Evolutionary conservation across 352 stramenopile species (phyloP).

Genomic region (Pythium inflatum): DNA sequence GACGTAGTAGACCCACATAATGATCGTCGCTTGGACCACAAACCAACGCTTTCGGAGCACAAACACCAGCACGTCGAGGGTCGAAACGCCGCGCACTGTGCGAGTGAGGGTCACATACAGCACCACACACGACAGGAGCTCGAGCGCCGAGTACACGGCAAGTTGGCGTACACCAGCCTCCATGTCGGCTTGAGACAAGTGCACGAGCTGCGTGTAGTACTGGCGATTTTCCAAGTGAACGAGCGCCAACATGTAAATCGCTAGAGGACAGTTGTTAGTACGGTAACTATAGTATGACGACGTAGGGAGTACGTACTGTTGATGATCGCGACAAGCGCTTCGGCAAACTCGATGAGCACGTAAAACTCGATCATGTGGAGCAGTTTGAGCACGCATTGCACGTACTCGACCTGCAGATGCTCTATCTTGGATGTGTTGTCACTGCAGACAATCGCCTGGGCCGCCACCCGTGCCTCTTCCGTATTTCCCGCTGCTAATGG

Average conservation of each 20-base stretch:
- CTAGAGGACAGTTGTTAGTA: background rate
- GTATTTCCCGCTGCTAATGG: too few species aligned
- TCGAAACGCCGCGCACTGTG: background rate
- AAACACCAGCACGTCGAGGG: constrained; percentile 10
- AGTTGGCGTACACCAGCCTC: background rate
- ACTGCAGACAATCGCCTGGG: too few species aligned
- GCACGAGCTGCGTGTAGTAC: constrained; percentile 36
- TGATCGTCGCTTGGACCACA: background rate
- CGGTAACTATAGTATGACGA: background rate
- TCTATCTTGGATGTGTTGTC: background rate
- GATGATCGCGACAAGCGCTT: background rate
- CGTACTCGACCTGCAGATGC: constrained; percentile 12
- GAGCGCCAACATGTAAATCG: constrained; percentile 26
- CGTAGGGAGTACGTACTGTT: too few species aligned
- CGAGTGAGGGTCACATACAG: background rate
- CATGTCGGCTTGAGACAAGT: constrained; percentile 27
- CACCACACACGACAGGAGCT: constrained; percentile 9
- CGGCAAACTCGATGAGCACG: constrained; percentile 26
- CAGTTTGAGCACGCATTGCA: constrained; percentile 26
- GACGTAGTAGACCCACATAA: constrained; percentile 12
- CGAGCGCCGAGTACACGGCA: background rate
- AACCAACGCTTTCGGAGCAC: constrained; percentile 6
- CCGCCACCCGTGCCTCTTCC: too few species aligned
- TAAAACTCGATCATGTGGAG: constrained; percentile 42
- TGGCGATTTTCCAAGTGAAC: constrained; percentile 33